A percentile compares a stretch with the other conserved stretches of the same genome.
phyloP scores from a whole-genome alignment of 2,329 filamentous ascomycete species.

The Oidium heveae region DNA sequence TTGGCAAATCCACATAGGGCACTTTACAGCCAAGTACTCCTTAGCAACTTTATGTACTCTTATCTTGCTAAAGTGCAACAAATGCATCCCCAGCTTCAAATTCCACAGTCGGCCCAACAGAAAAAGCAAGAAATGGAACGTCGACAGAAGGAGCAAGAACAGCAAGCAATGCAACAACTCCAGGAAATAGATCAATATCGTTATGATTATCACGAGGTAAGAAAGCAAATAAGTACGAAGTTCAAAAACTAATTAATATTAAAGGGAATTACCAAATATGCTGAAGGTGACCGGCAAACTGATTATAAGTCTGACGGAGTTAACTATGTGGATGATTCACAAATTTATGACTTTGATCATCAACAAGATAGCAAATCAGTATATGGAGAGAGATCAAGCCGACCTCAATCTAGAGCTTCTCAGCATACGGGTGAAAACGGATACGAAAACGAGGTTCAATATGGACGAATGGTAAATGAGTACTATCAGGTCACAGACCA shows the following conservation, averaged over 20 bases:
- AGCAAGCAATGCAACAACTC: conserved; percentile 12
- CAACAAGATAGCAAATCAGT: conserved; percentile 15
- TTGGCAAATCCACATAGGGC: conserved; percentile 87
- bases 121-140: conserved; percentile 35
- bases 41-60: conserved; percentile 99
- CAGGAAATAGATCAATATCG: conserved; percentile 15
- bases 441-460: conserved; percentile 12
- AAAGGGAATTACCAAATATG: conserved; percentile 15
- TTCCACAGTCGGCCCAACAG: conserved; percentile 55
- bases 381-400: conserved; percentile 8
- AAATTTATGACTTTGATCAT: conserved; percentile 24
- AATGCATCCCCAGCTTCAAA: conserved; percentile 89
- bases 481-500: conserved; percentile 11
- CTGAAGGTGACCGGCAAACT: conserved; percentile 12
- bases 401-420: conserved; percentile 13
- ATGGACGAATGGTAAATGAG: conserved; percentile 9
- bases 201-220: conserved; percentile 16
- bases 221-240: background rate
- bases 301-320: conserved; percentile 15
- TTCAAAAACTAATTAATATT: conserved; percentile 3
- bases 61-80: conserved; percentile 96
- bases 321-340: conserved; percentile 22
- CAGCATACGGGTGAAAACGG: conserved; percentile 12
- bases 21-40: conserved; percentile 75
- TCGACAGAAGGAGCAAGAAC: conserved; percentile 18